Conservation (phyloP, 768 basidiomycete species). For the Tulasnella sp. region DNA sequence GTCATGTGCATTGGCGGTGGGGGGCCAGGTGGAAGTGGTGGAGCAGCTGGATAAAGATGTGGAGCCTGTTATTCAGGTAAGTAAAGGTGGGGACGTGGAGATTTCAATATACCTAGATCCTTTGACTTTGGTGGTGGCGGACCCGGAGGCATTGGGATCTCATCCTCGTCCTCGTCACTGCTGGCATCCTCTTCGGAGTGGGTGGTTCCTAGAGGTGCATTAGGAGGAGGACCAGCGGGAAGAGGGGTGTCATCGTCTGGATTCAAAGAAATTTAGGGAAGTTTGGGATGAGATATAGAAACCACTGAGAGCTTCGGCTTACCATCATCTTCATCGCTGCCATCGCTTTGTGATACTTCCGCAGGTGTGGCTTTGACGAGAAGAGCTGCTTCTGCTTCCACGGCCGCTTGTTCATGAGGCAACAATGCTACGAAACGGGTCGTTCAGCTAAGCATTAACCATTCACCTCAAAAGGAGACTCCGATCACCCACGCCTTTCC, state of each 20-base stretch:
- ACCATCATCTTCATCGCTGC: slow-evolving; percentile 35
- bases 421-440: neutral
- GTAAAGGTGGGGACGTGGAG: too few species aligned
- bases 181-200: neutral
- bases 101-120: too few species aligned
- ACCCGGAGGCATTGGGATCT: slow-evolving; percentile 81
- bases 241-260: slow-evolving; percentile 18
- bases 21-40: slow-evolving; percentile 26
- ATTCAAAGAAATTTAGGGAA: neutral
- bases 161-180: slow-evolving; percentile 53
- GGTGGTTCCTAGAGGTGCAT: neutral
- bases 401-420: slow-evolving; percentile 6
- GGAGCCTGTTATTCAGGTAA: slow-evolving; percentile 23
- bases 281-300: slow-evolving; percentile 16
- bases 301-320: slow-evolving; percentile 6
- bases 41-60: slow-evolving; percentile 22
- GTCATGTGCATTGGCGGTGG: slow-evolving; percentile 22
- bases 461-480: neutral
- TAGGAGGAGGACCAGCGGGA: slow-evolving; percentile 18
- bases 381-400: slow-evolving; percentile 5
- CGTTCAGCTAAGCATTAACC: neutral
- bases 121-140: slow-evolving; percentile 38
- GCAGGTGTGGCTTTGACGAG: slow-evolving; percentile 20
- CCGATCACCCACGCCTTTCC: slow-evolving; percentile 55
- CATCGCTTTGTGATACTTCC: slow-evolving; percentile 51